Conservation (phyloP, 228 moss, liverwort and hornwort species). For the Sphagnum fallax region DNA sequence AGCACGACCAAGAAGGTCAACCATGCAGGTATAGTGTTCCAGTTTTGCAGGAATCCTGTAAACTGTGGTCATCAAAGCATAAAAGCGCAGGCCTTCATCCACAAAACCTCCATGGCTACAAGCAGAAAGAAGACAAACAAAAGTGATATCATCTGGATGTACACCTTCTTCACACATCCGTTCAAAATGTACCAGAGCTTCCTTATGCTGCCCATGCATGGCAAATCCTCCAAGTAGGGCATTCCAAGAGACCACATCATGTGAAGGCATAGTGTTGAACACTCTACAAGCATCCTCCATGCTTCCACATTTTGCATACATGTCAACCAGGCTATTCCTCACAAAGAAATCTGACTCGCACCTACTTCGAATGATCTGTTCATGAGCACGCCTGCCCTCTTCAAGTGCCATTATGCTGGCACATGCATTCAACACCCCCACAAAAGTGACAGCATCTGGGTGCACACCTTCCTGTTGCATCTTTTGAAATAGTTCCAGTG, state of each 20-base stretch:
- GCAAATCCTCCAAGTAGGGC: background rate
- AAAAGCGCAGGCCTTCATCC: background rate
- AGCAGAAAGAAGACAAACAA: background rate
- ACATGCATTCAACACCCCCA: conserved; percentile 33
- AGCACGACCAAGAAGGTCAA: conserved; percentile 1
- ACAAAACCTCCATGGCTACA: conserved; percentile 1
- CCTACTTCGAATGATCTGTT: background rate
- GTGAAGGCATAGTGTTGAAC: background rate
- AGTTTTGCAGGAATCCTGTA: background rate
- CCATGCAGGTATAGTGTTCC: background rate
- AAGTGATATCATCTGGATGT: background rate
- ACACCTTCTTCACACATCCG: background rate
- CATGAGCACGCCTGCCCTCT: conserved; percentile 14
- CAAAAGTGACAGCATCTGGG: conserved; percentile 28
- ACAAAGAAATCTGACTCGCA: background rate
- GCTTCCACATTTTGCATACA: conserved; percentile 1
- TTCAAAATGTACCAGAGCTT: conserved; percentile 2
- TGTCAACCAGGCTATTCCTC: background rate
- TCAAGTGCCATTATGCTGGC: conserved; percentile 3
- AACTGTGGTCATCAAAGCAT: background rate
- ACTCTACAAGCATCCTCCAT: background rate
- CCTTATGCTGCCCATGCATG: background rate
- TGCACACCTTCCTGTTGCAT: conserved; percentile 20
- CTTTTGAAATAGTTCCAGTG: conserved; percentile 29
- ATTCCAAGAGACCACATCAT: background rate